A percentile compares a stretch with the other conserved stretches of the same genome.
Evolutionary conservation across 495 filamentous ascomycete genomes (phyloP).

Genomic region (Annulohypoxylon moriforme): DNA sequence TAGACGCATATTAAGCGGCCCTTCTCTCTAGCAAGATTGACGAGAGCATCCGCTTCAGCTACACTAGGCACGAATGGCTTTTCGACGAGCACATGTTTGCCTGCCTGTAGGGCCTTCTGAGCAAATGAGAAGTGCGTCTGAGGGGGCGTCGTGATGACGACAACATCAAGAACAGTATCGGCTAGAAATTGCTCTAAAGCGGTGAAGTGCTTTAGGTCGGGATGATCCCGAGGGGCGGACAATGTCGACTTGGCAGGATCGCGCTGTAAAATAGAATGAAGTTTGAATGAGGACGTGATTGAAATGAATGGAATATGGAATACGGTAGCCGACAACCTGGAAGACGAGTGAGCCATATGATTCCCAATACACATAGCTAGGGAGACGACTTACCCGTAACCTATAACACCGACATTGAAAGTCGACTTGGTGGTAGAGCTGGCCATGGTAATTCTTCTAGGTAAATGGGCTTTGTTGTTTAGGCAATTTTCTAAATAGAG

Average conservation of each 20-base stretch:
- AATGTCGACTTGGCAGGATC: constrained; percentile 50
- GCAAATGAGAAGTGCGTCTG: constrained; percentile 76
- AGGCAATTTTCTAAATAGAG: no score
- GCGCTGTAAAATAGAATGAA: constrained; percentile 85
- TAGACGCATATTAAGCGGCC: constrained; percentile 79
- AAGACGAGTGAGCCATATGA: constrained; percentile 24
- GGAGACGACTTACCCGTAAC: constrained; percentile 61
- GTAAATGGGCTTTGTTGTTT: not conserved
- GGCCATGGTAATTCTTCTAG: constrained; percentile 31
- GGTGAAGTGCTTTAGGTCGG: constrained; percentile 71
- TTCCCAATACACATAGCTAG: constrained; percentile 1
- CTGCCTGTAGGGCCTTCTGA: constrained; percentile 73
- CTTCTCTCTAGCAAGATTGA: constrained; percentile 70
- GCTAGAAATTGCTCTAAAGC: constrained; percentile 70
- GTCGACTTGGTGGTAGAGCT: constrained; percentile 42
- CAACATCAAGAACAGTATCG: constrained; percentile 74
- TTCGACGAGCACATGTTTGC: constrained; percentile 89
- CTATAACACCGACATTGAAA: constrained; percentile 65
- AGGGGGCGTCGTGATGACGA: constrained; percentile 81
- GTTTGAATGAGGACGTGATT: constrained; percentile 69
- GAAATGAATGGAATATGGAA: constrained; percentile 92
- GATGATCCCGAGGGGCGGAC: constrained; percentile 77
- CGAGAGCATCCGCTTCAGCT: constrained; percentile 76
- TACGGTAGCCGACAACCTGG: constrained; percentile 81
- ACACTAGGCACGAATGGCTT: constrained; percentile 87